These are phyloP conservation scores for Zopfochytrium polystomum DNA, from an alignment of 371 early-diverging fungal species.

Conservation along the genomic window DNA sequence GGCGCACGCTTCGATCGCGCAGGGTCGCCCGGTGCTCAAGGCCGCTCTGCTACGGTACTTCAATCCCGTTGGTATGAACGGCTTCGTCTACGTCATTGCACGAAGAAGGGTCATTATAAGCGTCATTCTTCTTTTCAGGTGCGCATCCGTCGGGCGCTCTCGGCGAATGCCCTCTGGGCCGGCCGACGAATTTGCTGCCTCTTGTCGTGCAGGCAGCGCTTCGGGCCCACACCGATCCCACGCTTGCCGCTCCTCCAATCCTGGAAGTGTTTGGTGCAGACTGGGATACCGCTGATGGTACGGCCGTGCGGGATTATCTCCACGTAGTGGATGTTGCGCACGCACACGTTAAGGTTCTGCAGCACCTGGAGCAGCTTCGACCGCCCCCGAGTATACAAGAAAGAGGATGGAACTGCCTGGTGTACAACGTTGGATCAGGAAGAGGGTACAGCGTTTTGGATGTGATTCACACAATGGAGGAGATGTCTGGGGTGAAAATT, in stretches of 20 bases:
- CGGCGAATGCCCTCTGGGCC: conserved; percentile 74
- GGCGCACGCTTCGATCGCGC: not conserved
- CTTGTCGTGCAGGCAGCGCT: conserved; percentile 57
- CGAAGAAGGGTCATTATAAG: not conserved
- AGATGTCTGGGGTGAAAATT: conserved; percentile 11
- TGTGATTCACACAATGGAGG: conserved; percentile 74
- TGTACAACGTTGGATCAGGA: conserved; percentile 86
- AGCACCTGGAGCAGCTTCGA: conserved; percentile 50
- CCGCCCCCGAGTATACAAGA: conserved; percentile 20
- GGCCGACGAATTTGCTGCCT: conserved; percentile 87
- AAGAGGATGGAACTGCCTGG: conserved; percentile 47
- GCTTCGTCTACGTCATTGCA: not conserved
- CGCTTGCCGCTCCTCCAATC: conserved; percentile 40
- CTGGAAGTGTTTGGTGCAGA: conserved; percentile 80
- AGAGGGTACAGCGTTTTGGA: conserved; percentile 81
- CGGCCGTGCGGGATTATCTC: conserved; percentile 84
- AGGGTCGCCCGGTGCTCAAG: conserved; percentile 20
- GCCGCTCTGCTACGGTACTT: conserved; percentile 82
- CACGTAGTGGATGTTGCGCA: conserved; percentile 85
- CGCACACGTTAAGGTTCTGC: conserved; percentile 78
- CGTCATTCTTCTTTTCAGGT: conserved; percentile 7
- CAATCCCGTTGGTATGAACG: conserved; percentile 65
- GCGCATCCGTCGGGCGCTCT: conserved; percentile 82
- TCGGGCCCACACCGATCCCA: conserved; percentile 58
- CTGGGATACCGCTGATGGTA: conserved; percentile 84